Percentiles rank a stretch among this genome's conserved stretches.
These are phyloP conservation scores for Cryptosporidium meleagridis DNA, from an alignment of 169 alveolate species.

Conservation along the genomic window DNA sequence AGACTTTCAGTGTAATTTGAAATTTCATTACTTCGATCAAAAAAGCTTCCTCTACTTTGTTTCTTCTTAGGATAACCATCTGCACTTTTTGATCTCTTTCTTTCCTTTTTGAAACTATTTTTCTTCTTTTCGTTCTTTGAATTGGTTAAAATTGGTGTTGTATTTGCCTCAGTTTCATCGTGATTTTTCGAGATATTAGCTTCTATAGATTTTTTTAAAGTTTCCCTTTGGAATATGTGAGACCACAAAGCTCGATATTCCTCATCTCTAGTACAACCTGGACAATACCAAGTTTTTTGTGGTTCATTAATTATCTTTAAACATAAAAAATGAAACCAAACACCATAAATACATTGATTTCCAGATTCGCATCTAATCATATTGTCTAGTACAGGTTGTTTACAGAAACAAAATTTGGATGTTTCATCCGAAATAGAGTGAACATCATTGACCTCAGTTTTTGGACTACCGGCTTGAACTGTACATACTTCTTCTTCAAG, in stretches of 20 bases:
- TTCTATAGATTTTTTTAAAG: not conserved
- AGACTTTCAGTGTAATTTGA: not conserved
- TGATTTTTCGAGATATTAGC: not conserved
- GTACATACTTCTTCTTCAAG: conserved; percentile 50
- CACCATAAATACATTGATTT: conserved; percentile 54
- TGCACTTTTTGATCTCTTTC: conserved; percentile 32
- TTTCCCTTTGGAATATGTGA: conserved; percentile 37
- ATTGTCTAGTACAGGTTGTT: conserved; percentile 65
- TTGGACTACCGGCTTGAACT: conserved; percentile 18
- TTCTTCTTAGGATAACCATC: conserved; percentile 50
- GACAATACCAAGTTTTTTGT: conserved; percentile 70
- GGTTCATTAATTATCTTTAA: conserved; percentile 54
- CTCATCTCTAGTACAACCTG: conserved; percentile 50
- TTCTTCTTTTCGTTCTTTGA: conserved; percentile 31
- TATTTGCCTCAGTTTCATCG: not conserved
- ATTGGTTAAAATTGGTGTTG: not conserved
- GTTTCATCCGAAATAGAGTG: conserved; percentile 56
- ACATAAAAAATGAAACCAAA: conserved; percentile 70
- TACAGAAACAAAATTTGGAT: conserved; percentile 51
- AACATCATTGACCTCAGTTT: conserved; percentile 13
- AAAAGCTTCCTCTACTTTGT: conserved; percentile 19
- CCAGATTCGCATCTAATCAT: conserved; percentile 73
- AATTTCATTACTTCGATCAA: not conserved
- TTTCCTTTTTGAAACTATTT: conserved; percentile 18
- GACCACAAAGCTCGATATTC: conserved; percentile 66